phyloP scores from a whole-genome alignment of 1,284 basidiomycete genomes.

The Phellopilus nigrolimitatus region DNA sequence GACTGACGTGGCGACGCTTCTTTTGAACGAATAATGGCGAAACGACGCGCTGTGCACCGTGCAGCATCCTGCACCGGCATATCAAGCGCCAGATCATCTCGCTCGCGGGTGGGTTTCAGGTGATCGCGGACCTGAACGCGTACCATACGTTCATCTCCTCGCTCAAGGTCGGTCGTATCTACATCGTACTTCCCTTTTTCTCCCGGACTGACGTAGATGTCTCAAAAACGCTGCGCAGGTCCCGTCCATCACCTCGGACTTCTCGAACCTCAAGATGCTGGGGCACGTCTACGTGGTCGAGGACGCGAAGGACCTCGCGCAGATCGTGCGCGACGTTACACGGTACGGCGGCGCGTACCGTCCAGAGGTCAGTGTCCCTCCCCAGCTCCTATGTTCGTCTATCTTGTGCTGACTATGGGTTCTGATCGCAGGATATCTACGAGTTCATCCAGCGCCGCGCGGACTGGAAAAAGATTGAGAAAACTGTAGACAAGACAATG shows the following conservation, averaged over 20 bases:
- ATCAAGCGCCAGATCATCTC: slow-evolving; percentile 97
- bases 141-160: slow-evolving; percentile 87
- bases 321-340: slow-evolving; percentile 91
- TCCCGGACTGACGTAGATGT: no score
- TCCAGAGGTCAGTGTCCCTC: slow-evolving; percentile 84
- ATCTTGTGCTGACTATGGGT: no score
- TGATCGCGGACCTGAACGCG: slow-evolving; percentile 93
- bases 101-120: slow-evolving; percentile 87
- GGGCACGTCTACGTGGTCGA: slow-evolving; percentile 93
- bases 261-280: slow-evolving; percentile 93
- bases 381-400: no score
- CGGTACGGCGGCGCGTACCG: slow-evolving; percentile 90
- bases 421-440: slow-evolving; percentile 69
- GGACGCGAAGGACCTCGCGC: slow-evolving; percentile 90
- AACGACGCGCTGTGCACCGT: background rate
- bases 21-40: no score
- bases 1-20: no score
- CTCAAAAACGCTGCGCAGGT: no score
- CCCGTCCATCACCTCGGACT: slow-evolving; percentile 73
- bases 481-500: slow-evolving; percentile 92
- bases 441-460: slow-evolving; percentile 90
- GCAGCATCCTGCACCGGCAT: slow-evolving; percentile 90
- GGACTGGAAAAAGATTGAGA: slow-evolving; percentile 97
- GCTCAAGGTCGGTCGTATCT: slow-evolving; percentile 65
- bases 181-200: no score